Conservation (phyloP, 495 filamentous ascomycete genomes). For the Penicillium pulvis region DNA sequence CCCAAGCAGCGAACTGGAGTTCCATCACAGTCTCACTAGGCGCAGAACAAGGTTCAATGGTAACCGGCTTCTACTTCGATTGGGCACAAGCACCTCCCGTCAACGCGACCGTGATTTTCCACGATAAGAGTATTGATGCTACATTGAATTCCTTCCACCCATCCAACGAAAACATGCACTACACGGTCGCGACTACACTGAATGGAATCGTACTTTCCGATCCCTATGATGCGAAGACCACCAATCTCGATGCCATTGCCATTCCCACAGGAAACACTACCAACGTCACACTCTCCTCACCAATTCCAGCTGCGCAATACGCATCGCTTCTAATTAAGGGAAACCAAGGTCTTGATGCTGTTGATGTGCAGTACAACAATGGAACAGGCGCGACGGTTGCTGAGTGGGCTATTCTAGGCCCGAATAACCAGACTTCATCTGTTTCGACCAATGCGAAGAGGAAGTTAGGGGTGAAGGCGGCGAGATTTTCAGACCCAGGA, state of each 20-base stretch:
- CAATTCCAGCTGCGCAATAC: constrained; percentile 40
- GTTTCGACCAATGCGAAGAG: constrained; percentile 8
- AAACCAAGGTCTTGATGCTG: constrained; percentile 46
- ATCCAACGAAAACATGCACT: constrained; percentile 10
- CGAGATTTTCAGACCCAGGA: constrained; percentile 7
- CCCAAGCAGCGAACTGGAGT: constrained; percentile 44
- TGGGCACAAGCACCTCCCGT: constrained; percentile 65
- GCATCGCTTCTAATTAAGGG: constrained; percentile 51
- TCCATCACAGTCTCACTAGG: constrained; percentile 52
- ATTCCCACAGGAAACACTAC: constrained; percentile 52
- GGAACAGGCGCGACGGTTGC: constrained; percentile 68
- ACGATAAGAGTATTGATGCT: constrained; percentile 43
- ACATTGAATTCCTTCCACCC: constrained; percentile 12
- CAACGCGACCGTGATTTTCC: constrained; percentile 57
- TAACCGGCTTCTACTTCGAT: constrained; percentile 63
- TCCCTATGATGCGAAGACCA: constrained; percentile 36
- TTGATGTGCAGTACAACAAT: constrained; percentile 47
- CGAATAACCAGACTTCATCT: constrained; percentile 7
- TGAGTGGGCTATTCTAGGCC: constrained; percentile 65
- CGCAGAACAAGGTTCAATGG: constrained; percentile 40
- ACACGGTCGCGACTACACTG: constrained; percentile 22
- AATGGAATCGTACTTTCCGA: constrained; percentile 36
- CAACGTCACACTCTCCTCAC: constrained; percentile 37
- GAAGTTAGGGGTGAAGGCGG: constrained; percentile 18
- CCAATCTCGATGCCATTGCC: constrained; percentile 33